Evolutionary conservation across 441 rosid species (phyloP), one percentile per base, ranked within the genome.

Genomic region (Omphalea diandra): DNA sequence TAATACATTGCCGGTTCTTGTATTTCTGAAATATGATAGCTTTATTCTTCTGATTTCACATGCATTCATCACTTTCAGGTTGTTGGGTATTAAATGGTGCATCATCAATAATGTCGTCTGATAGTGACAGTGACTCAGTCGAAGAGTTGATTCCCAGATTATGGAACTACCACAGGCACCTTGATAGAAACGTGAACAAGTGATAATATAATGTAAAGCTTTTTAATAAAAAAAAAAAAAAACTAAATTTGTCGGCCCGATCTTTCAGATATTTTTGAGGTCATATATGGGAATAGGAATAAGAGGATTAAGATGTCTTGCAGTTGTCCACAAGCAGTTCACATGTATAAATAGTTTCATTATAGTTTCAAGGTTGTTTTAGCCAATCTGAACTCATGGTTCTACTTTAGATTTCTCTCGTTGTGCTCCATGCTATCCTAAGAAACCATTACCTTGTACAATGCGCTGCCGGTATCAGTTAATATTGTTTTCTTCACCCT

Each of bases 41-140:
- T 35, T 60, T 29, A 52, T 54, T 36, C 15, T 27, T 31, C 24
- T 68, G n/a, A 55, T 9, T 46, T 43, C 32, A 7, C 49, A 2
- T 5, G 7, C 15, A 17, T n/a, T n/a, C 26, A 14, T 66, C 29
- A 8, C n/a, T 75, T 65, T 68, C 83, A 90, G 96, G 94, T 89
- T 32, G 85, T 81, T n/a, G 83, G 77, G 38, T 87, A 88, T 59
- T 82, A 57, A 79, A 87, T 66, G 83, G 79, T 38, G 33, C 70
- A 38, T 72, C 70, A 12, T 77, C 85, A 9, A 29, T 65, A 27
- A 22, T 44, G 17, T 81, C 77, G 24, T 77, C 84, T 65, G 97
- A 90, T 22, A 82, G 83, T 46, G 94, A 85, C 49, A 83, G 86
- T 53, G 96, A 92, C 63, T 72, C 86, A 11, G 93, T 85, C 8